Base-by-base conservation (phyloP, 2,329 filamentous ascomycete species). In the Colletotrichum karsti region DNA sequence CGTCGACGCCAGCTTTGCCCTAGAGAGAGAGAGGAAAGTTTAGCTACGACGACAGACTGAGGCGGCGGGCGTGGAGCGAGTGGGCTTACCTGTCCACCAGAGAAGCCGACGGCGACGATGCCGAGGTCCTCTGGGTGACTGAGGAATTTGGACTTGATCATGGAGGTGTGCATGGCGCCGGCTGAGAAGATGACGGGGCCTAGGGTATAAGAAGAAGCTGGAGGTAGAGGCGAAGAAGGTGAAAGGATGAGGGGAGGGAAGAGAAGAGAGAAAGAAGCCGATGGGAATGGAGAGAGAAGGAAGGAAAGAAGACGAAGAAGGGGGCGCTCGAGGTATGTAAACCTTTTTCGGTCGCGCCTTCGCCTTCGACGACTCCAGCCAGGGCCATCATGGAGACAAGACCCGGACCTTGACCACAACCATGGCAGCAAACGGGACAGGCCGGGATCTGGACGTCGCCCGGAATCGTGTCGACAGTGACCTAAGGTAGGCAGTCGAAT, bases 61-160 rank as follows among this genome's bases (percentile, higher is more conserved):
- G 46, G 35, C 28, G 12, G 28, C 8, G 22, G n/a, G 20, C 28
- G 35, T 4, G 35, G 55, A 41, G 54, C 53, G 42, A 53, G 18
- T 26, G 26, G 57, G 75, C 85, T 74, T 90, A 96, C 94, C 90
- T 98, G 96, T 64, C 96, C 96, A 72, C 95, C 95, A 60, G 94
- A 97, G 85, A 98, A 99, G 70, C 95, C 95, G 39, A 98, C 96
- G 55, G 95, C 94, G 39, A 98, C 94, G 63, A 99, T 88, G 70
- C 95, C 96, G 71, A 99, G 87, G 76, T 98, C 91, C 76, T 93
- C 87, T 33, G 90, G 88, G 77, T 91, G 87, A 71, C 91, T 86
- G 73, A 98, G 91, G 84, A 98, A 98, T 77, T 92, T 94, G 78
- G 85, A 86, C 72, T 83, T 78, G 72, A 88, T 78, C 78, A 85